Conservation (phyloP, 2,329 filamentous ascomycete genomes). For the Bipolaris zeicola region DNA sequence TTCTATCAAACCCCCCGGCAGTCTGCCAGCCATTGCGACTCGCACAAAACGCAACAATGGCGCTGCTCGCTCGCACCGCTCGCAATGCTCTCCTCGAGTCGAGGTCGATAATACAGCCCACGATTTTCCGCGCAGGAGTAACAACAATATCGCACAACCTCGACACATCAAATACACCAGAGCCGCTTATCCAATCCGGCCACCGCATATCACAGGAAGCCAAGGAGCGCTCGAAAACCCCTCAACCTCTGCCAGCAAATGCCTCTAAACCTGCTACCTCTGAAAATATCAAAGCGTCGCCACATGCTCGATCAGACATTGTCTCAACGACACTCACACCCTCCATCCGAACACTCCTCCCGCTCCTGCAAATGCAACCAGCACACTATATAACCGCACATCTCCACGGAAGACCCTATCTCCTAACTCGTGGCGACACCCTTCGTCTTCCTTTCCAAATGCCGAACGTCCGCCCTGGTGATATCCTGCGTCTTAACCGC, state of each 20-base stretch:
- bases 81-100: constrained; percentile 69
- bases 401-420: constrained; percentile 79
- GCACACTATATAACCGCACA: constrained; percentile 79
- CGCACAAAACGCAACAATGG: constrained; percentile 26
- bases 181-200: constrained; percentile 57
- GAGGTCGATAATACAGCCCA: constrained; percentile 57
- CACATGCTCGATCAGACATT: constrained; percentile 32
- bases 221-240: constrained; percentile 27
- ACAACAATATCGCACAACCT: constrained; percentile 51
- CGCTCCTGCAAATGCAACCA: constrained; percentile 73
- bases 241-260: constrained; percentile 22
- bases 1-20: constrained; percentile 10
- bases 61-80: constrained; percentile 59
- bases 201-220: constrained; percentile 37
- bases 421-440: constrained; percentile 66
- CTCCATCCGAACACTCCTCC: constrained; percentile 67
- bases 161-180: constrained; percentile 45
- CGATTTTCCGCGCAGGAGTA: constrained; percentile 57
- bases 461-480: constrained; percentile 67
- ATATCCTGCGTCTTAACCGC: constrained; percentile 85
- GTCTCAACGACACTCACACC: constrained; percentile 54
- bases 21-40: constrained; percentile 23
- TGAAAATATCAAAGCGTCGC: constrained; percentile 23
- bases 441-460: constrained; percentile 58
- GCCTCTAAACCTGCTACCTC: constrained; percentile 20